These are phyloP conservation scores for Fusarium dlaminii DNA, from an alignment of 2,329 filamentous ascomycete genomes.

Conservation along the genomic window DNA sequence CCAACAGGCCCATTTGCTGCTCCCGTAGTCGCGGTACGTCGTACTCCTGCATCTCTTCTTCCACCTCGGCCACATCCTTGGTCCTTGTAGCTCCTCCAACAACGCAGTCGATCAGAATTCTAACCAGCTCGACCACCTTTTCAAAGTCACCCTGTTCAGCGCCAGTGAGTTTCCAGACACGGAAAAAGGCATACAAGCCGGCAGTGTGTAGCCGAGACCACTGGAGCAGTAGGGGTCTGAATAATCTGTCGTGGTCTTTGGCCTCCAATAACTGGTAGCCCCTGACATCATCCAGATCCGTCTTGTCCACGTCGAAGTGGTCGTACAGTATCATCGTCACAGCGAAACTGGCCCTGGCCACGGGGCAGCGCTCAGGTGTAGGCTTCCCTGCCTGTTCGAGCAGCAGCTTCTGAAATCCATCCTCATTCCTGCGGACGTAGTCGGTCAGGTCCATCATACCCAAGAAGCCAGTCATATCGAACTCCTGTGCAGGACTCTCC, in stretches of 20 bases:
- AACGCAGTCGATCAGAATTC: conserved; percentile 89
- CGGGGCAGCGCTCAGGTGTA: conserved; percentile 78
- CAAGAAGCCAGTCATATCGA: conserved; percentile 85
- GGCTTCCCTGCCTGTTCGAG: conserved; percentile 86
- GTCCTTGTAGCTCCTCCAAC: conserved; percentile 83
- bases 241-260: conserved; percentile 85
- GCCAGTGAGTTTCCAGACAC: conserved; percentile 90
- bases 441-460: conserved; percentile 98
- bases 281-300: conserved; percentile 80
- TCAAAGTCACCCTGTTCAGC: conserved; percentile 89
- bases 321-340: conserved; percentile 91
- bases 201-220: conserved; percentile 93
- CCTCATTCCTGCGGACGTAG: conserved; percentile 90
- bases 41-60: conserved; percentile 87
- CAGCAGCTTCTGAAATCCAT: conserved; percentile 90
- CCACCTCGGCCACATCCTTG: conserved; percentile 85
- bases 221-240: conserved; percentile 87
- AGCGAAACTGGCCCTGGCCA: conserved; percentile 86
- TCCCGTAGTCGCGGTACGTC: conserved; percentile 82
- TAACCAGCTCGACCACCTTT: conserved; percentile 90
- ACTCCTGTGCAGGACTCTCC: conserved; percentile 87
- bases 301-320: conserved; percentile 92
- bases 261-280: conserved; percentile 78
- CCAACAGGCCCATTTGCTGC: conserved; percentile 92
- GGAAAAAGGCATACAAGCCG: conserved; percentile 85